Evolutionary conservation across 495 filamentous ascomycete species (phyloP), one percentile per base, ranked within the genome.

Genomic region (Aspergillus kassunensis): DNA sequence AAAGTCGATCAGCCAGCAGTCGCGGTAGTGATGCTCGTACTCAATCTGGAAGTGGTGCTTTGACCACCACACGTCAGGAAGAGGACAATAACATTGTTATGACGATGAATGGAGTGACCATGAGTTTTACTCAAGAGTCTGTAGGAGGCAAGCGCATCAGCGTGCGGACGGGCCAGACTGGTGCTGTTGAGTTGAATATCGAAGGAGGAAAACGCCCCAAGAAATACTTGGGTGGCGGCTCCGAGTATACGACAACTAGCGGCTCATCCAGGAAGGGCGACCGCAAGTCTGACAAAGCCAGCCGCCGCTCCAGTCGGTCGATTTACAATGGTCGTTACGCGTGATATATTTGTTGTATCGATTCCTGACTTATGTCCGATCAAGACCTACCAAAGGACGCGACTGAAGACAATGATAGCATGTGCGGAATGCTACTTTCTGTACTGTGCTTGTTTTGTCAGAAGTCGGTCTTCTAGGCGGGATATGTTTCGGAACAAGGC

Each of bases 1-100:
- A 75, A 44, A 75, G 66, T 53, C 68, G 67, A 20, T 74, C 72
- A 10, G 69, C 65, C 61, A 72, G 73, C 63, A 74, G 72, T 55
- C 70, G 69, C 25, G 72, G 64, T 24, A 75, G 65, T 56, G 66
- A 69, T 42, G 59, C 61, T 11, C 66, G 66, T 15, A 69, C 63
- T 9, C 61, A 59, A 25, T 58, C 55, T 33, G 66, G 59, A 19
- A 70, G 72, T 46, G 63, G 56, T n/a, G 59, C 55, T 18, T 62
- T 63, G 20, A 63, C 44, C 9, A 46, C 44, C 1, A 46, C 66
- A 43, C 68, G 64, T 43, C 45, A 57, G 11, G 68, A 69, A 16
- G 72, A 71, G 8, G 62, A 70, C 45, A 72, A 67, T 49, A 69
- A 69, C 51, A 70, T 77, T 59, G 67, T 66, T 43, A 69, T 76